Percentiles rank a stretch among this genome's conserved stretches.
phyloP scores from a whole-genome alignment of 2,329 filamentous ascomycete species.

The Sarocladium kiliense region DNA sequence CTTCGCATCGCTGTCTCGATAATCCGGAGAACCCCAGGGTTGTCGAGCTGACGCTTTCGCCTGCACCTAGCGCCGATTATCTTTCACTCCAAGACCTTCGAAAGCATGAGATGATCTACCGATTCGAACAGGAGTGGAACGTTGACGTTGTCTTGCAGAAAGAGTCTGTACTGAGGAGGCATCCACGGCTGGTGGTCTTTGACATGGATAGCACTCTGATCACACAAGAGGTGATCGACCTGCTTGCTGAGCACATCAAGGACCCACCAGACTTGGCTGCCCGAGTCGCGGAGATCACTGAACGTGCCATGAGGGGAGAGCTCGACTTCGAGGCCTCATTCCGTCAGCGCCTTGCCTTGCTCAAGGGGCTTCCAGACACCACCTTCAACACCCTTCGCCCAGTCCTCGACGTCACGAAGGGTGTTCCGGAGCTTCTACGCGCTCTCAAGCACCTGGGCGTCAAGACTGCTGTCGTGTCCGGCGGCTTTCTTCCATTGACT shows the following conservation, averaged over 20 bases:
- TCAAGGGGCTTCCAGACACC: conserved; percentile 72
- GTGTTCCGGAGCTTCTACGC: conserved; percentile 68
- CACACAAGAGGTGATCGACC: conserved; percentile 94
- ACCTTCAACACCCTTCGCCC: conserved; percentile 75
- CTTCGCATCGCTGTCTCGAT: conserved; percentile 62
- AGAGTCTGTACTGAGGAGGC: conserved; percentile 67
- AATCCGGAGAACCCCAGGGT: conserved; percentile 54
- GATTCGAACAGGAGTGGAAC: conserved; percentile 85
- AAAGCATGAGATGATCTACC: conserved; percentile 75
- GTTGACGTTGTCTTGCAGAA: conserved; percentile 75
- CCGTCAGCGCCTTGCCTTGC: conserved; percentile 70
- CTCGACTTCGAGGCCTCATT: conserved; percentile 85
- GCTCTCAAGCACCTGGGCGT: conserved; percentile 74
- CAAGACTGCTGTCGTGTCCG: conserved; percentile 85
- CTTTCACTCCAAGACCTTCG: conserved; percentile 64
- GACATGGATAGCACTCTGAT: conserved; percentile 99
- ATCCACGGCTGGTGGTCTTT: conserved; percentile 87
- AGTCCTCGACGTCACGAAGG: conserved; percentile 74
- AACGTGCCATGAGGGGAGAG: conserved; percentile 92
- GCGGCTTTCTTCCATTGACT: conserved; percentile 86
- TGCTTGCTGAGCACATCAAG: conserved; percentile 75
- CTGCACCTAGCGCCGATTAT: conserved; percentile 57
- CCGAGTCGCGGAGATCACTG: conserved; percentile 82
- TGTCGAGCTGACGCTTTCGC: conserved; percentile 60
- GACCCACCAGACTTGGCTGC: conserved; percentile 68